phyloP scores from a whole-genome alignment of 164 flowering plant species.

The Stephania yunnanensis region DNA sequence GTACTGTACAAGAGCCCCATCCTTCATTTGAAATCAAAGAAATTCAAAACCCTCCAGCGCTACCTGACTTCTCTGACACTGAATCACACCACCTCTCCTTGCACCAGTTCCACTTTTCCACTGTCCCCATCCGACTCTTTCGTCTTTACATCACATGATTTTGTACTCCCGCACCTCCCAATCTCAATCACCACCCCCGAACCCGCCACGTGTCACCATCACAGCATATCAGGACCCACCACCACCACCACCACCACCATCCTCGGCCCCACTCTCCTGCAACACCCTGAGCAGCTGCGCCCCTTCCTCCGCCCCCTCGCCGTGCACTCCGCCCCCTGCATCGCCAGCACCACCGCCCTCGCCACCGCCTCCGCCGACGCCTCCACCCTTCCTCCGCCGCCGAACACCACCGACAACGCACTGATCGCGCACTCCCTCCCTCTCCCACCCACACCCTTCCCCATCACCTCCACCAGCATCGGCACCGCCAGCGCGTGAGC shows the following conservation, averaged over 20 bases:
- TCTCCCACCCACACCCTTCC: conserved; percentile 43
- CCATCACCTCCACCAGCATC: conserved; percentile 71
- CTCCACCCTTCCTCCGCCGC: conserved; percentile 19
- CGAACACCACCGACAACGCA: conserved; percentile 51
- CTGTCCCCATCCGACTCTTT: too few species aligned
- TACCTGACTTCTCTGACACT: too few species aligned
- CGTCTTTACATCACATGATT: too few species aligned
- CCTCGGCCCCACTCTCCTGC: conserved; percentile 24
- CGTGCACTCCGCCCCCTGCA: conserved; percentile 78
- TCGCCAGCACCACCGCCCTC: conserved; percentile 68
- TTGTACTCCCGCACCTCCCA: neutral
- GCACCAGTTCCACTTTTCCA: too few species aligned
- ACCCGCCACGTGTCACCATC: too few species aligned
- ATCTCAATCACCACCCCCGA: neutral
- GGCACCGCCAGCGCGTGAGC: conserved; percentile 83
- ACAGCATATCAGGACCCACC: neutral
- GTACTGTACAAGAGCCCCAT: too few species aligned
- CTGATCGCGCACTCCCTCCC: conserved; percentile 73
- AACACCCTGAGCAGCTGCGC: conserved; percentile 53
- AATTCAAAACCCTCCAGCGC: too few species aligned
- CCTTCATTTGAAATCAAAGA: too few species aligned
- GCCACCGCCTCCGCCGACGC: conserved; percentile 74
- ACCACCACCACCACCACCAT: conserved; percentile 7
- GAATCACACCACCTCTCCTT: too few species aligned
- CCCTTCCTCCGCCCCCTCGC: conserved; percentile 72